Conservation (phyloP, 176 grass and related monocot species). For the Pontederia paniculata region DNA sequence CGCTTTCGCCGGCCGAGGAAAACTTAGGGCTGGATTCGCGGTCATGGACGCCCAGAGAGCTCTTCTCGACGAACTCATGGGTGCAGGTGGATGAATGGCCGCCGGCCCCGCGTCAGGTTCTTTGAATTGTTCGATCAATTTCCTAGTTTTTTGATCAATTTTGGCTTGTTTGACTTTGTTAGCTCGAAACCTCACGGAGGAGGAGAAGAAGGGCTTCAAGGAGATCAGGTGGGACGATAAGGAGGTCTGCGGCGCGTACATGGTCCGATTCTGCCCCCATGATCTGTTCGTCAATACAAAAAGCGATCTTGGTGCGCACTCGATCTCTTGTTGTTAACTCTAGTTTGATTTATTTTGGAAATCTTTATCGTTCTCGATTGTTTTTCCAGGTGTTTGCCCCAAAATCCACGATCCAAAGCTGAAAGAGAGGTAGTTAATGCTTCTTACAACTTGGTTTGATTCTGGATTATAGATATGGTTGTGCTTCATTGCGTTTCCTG, state of each 20-base stretch:
- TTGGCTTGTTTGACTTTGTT: conserved; percentile 12
- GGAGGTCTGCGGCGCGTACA: conserved; percentile 68
- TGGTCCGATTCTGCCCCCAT: conserved; percentile 78
- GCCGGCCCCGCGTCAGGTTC: background rate
- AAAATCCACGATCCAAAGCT: conserved; percentile 95
- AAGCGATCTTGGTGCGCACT: conserved; percentile 63
- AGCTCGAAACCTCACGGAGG: conserved; percentile 90
- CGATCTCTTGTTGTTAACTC: background rate
- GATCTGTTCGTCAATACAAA: conserved; percentile 92
- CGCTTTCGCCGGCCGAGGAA: background rate
- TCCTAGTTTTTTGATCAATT: background rate
- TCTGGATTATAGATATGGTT: background rate
- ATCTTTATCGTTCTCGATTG: conserved; percentile 4
- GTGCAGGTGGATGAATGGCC: conserved; percentile 36
- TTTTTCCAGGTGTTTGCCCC: conserved; percentile 47
- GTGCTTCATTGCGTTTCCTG: background rate
- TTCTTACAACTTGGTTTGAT: conserved; percentile 10
- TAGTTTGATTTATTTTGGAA: background rate
- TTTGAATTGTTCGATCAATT: background rate
- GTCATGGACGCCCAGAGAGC: conserved; percentile 91
- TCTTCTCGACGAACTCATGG: conserved; percentile 93
- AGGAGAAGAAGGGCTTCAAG: conserved; percentile 70
- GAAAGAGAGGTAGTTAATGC: conserved; percentile 60
- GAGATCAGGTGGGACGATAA: conserved; percentile 80
- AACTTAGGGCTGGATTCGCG: no score